Percentiles rank a stretch among this genome's conserved stretches.
Conservation (phyloP, 164 flowering plant species). For the Taxillus chinensis region DNA sequence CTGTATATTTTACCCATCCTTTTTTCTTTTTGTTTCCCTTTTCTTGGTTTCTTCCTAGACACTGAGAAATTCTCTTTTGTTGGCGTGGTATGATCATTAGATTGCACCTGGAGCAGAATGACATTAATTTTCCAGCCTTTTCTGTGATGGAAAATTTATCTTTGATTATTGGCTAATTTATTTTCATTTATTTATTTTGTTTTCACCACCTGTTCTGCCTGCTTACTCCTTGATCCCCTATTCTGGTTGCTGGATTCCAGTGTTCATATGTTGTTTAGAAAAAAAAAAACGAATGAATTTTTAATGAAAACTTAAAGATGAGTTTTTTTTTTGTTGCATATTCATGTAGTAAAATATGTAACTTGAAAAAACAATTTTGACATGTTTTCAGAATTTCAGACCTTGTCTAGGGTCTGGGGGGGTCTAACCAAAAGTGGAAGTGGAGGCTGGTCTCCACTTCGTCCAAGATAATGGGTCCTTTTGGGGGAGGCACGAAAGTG, state of each 20-base stretch:
- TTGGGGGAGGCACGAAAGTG: too few relatives aligned
- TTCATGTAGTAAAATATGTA: too few relatives aligned
- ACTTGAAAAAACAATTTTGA: too few relatives aligned
- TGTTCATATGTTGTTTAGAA: neutral
- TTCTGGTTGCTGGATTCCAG: slow-evolving; percentile 14
- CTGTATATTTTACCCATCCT: slow-evolving; percentile 17
- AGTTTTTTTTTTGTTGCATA: too few relatives aligned
- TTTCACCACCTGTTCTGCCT: slow-evolving; percentile 14
- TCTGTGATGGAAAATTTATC: slow-evolving; percentile 26
- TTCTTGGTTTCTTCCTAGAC: neutral
- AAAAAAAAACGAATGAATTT: too few relatives aligned
- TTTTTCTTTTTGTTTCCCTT: slow-evolving; percentile 6
- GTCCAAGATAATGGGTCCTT: too few relatives aligned
- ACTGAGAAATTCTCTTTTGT: slow-evolving; percentile 6
- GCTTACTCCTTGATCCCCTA: slow-evolving; percentile 7
- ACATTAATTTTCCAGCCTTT: slow-evolving; percentile 25
- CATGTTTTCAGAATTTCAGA: too few relatives aligned
- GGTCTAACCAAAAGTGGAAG: too few relatives aligned
- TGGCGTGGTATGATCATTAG: slow-evolving; percentile 9
- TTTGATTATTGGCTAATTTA: slow-evolving; percentile 16
- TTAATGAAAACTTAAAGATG: too few relatives aligned
- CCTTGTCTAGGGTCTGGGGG: too few relatives aligned
- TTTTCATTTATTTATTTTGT: slow-evolving; percentile 19
- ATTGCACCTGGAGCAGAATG: slow-evolving; percentile 11
- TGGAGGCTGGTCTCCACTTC: too few relatives aligned